Base-by-base conservation (phyloP, 2,329 filamentous ascomycete species). In the Teratosphaeria gauchensis region DNA sequence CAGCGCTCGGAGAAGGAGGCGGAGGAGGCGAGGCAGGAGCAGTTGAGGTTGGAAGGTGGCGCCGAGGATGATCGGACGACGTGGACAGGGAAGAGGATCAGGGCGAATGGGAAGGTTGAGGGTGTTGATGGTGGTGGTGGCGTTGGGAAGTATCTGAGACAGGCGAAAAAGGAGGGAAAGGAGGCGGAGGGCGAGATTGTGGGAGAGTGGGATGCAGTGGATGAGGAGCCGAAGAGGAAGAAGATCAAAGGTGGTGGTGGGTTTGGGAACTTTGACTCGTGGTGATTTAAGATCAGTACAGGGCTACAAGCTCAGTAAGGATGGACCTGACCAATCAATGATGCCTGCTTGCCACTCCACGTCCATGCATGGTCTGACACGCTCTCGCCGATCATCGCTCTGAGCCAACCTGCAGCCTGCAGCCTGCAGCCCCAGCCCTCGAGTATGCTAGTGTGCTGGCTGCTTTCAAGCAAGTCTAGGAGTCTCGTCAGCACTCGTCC, bases 241-340 rank as follows among this genome's bases (percentile, higher is more conserved):
- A 97, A 96, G 76, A 74, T 78, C 1, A 80, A 78, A 28, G 80
- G 77, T 14, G 72, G 84, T 12, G 64, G 64, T 56, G 91, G 90
- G 0, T 99, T 97, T 79, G 92, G 92, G 2, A 95, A 96, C 74
- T 99, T 99, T 73, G 92, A 96, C 74, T 83, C 78, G 42, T 99
- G 94, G 92, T 96, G 77, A 67, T 38, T n/a, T n/a, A n/a, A n/a
- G n/a, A n/a, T n/a, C n/a, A n/a, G n/a, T n/a, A n/a, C n/a, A n/a
- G n/a, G n/a, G n/a, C n/a, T n/a, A n/a, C n/a, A n/a, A n/a, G n/a
- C n/a, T n/a, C n/a, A n/a, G n/a, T n/a, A n/a, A n/a, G n/a, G n/a
- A n/a, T n/a, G n/a, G n/a, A n/a, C 24, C 24, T 28, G 24, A 28
- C 2, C 24, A 28, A 28, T 2, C 6, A 2, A 7, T 11, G 2